Base-by-base conservation (phyloP, 202 grass and related monocot genomes). In the Carex sylvatica region DNA sequence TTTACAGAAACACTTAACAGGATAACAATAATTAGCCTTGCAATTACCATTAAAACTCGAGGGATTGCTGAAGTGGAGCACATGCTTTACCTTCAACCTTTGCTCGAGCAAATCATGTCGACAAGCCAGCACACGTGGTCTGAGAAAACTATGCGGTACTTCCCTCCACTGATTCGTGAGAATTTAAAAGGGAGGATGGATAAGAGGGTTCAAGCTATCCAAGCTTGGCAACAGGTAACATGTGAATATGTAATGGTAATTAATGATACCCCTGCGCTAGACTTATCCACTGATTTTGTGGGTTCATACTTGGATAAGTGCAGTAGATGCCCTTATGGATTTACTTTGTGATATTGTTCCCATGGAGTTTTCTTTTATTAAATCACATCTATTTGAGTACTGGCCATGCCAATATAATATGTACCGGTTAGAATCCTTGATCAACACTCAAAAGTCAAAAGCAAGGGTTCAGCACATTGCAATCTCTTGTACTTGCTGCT, bases 21-120 rank as follows among this genome's bases (percentile, higher is more conserved):
- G 68, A 98, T 98, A 91, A 98, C 95, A 8, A 98, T 98, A 91
- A 95, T 98, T 88, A 98, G 95, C 88, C 92, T 98, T 77, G 95
- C 95, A 58, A 95, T 98, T 73, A 98, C 95, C 35, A 98, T 98
- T 44, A 98, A 95, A 89, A 98, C 95, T 67, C 90, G 92, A 77
- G 95, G 95, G 68, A 93, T 98, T 84, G 92, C 92, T 54, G 95
- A 98, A 86, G 95, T 98, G 56, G 95, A 98, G 80, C 95, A 98
- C 70, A 86, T 91, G 84, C 85, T 98, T 88, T 93, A 98, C 86
- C 90, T 98, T 86, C 90, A 95, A 83, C 90, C 95, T 3, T 93
- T 98, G 70, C 73, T 97, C 23, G 94, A 97, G 82, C 94, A 97
- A 89, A 97, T 97, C 90, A 97, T 94, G 94, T 88, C 94, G 42